Base-by-base conservation (phyloP, 768 basidiomycete genomes). In the Boletus rex-veris region DNA sequence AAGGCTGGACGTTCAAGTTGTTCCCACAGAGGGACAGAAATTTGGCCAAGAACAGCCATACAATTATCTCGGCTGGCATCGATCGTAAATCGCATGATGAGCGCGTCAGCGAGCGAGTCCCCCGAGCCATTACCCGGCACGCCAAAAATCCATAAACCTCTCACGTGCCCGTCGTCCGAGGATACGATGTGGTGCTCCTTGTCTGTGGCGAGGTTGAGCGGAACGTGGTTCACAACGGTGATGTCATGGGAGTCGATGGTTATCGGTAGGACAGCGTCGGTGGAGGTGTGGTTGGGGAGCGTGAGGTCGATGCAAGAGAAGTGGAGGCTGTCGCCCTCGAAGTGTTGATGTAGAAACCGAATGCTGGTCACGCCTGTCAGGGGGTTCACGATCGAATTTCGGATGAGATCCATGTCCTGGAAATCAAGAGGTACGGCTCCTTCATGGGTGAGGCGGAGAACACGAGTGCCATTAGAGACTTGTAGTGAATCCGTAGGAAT, bases 401-500 rank as follows among this genome's bases (percentile, higher is more conserved):
- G 46, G 24, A 53, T 18, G 31, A 42, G 24, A 21, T 33, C 18
- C 10, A 42, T 7, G 9, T 5, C 7, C 1, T 16, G 14, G 21
- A 30, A 9, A 21, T 11, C 18, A 5, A 33, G 8, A 8, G 10
- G 21, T 3, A n/a, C 5, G 3, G 41, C 10, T 19, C 47, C 52
- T 14, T 53, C 52, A 10, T 53, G 52, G 15, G 43, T 45, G 33
- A 52, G 44, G n/a, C 15, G 47, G 30, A 53, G 52, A 7, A 36
- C 33, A 12, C 33, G 18, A 12, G 14, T 4, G 9, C 9, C 16
- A n/a, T n/a, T 11, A 16, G 9, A 24, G 33, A 16, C 19, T n/a
- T 26, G 18, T 19, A 5, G 11, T 26, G 45, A 19, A 18, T 47
- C 21, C 3, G 18, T 7, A 37, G 48, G 41, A n/a, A 38, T 2